These are phyloP conservation scores for Trametes cinnabarina DNA, from an alignment of 768 basidiomycete genomes.

Conservation along the genomic window DNA sequence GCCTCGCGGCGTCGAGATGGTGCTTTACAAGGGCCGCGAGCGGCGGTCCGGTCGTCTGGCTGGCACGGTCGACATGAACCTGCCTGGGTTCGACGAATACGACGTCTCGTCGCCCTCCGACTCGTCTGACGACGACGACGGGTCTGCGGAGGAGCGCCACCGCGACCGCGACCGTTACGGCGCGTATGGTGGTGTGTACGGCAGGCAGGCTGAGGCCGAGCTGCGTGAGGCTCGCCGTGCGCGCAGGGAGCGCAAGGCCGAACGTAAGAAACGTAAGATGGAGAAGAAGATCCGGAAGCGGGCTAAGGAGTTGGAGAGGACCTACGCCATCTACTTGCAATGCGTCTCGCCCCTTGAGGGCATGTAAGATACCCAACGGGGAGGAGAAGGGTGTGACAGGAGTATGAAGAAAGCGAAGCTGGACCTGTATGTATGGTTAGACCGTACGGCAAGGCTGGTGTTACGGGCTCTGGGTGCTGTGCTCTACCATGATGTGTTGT, in stretches of 20 bases:
- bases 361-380: background rate
- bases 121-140: conserved; percentile 37
- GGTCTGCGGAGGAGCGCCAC: conserved; percentile 36
- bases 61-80: conserved; percentile 53
- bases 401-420: background rate
- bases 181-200: conserved; percentile 40
- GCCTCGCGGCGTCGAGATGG: conserved; percentile 70
- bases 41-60: conserved; percentile 64
- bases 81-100: conserved; percentile 47
- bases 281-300: conserved; percentile 63
- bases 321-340: conserved; percentile 58
- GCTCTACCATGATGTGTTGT: background rate
- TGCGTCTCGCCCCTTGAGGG: conserved; percentile 39
- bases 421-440: background rate
- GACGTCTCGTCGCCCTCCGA: conserved; percentile 41
- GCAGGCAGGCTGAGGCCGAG: conserved; percentile 42
- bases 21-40: conserved; percentile 78
- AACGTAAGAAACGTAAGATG: conserved; percentile 58
- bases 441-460: background rate
- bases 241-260: conserved; percentile 51
- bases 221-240: conserved; percentile 50
- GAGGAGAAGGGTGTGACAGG: too few species aligned
- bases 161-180: conserved; percentile 25
- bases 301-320: conserved; percentile 58
- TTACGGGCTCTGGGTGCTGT: background rate